Base-by-base conservation (phyloP, 495 filamentous ascomycete genomes). In the Aspergillus coremiiformis region DNA sequence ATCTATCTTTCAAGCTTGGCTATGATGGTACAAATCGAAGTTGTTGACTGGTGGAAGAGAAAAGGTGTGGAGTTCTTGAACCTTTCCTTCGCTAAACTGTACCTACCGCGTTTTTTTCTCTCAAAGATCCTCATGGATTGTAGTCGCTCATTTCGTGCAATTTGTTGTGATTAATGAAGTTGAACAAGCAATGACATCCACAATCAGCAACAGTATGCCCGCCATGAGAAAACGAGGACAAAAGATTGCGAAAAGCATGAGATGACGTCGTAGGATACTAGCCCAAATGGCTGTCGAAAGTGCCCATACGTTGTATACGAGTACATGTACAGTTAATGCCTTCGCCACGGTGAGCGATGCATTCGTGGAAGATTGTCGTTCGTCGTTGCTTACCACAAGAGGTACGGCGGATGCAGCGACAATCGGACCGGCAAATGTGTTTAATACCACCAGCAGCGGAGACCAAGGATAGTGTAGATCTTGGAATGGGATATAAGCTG, bases 241-340 rank as follows among this genome's bases (percentile, higher is more conserved):
- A 56, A 97, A 97, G 43, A 97, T 88, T 12, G 92, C 80, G 68
- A 90, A 96, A 15, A 97, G 73, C 92, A 97, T 97, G 44, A 97
- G 71, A 70, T 97, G 92, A 45, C 93, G 76, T 27, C 93, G 71
- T 47, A 97, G 69, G 58, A 85, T 78, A 5, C 87, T 89, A 0
- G 90, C 88, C 84, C 88, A 93, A 64, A 85, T 81, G 53, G 85
- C 89, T 8, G 87, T 94, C 0, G 88, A 39, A 17, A 47, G 32
- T 11, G 43, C 15, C 50, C 50, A 52, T 6, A 47, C 19, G 9
- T 42, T 27, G 43, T 52, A 52, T 1, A 52, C 43, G 1, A 44
- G 23, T 15, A 44, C 19, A 24, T 52, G 50, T 8, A 26, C 30
- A 11, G 33, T 85, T 4, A 92, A 68, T 3, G 20, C 23, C n/a